phyloP scores from a whole-genome alignment of 352 stramenopile genomes.

The Phytopythium chamaehyphon region DNA sequence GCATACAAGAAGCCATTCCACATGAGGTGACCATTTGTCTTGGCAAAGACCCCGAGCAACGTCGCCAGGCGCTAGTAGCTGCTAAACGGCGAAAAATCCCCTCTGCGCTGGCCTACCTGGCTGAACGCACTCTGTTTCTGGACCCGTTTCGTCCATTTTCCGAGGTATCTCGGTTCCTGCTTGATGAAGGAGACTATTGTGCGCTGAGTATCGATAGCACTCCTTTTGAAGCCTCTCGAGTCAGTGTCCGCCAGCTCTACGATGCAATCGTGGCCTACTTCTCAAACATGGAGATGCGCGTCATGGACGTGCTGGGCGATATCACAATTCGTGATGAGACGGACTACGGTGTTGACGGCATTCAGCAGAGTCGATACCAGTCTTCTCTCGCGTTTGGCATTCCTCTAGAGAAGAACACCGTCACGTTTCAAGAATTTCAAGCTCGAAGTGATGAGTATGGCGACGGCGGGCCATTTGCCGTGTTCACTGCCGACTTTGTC shows the following conservation, averaged over 20 bases:
- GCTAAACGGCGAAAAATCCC: slow-evolving; percentile 6
- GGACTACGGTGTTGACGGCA: slow-evolving; percentile 24
- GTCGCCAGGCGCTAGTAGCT: slow-evolving; percentile 25
- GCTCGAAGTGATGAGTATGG: slow-evolving; percentile 15
- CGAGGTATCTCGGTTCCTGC: slow-evolving; percentile 39
- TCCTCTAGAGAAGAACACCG: slow-evolving; percentile 16
- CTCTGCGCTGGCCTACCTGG: slow-evolving; percentile 25
- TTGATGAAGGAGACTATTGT: slow-evolving; percentile 31
- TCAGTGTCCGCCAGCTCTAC: slow-evolving; percentile 28
- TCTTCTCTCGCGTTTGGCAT: slow-evolving; percentile 26
- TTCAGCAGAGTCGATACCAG: slow-evolving; percentile 44
- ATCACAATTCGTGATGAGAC: slow-evolving; percentile 38
- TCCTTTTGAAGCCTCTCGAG: slow-evolving; percentile 22
- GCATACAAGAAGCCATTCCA: slow-evolving; percentile 8
- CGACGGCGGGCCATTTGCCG: slow-evolving; percentile 13
- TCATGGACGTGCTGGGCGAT: slow-evolving; percentile 24
- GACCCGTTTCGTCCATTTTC: slow-evolving; percentile 32
- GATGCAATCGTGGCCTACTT: slow-evolving; percentile 35
- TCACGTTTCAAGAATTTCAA: slow-evolving; percentile 13
- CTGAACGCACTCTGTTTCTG: slow-evolving; percentile 30
- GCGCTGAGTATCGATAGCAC: slow-evolving; percentile 39
- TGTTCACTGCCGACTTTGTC: slow-evolving; percentile 27
- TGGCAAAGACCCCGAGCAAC: slow-evolving; percentile 18
- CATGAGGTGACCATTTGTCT: slow-evolving; percentile 41
- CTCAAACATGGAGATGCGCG: slow-evolving; percentile 40